Evolutionary conservation across 768 basidiomycete genomes (phyloP).

Genomic region (Xanthoconium purpureum): DNA sequence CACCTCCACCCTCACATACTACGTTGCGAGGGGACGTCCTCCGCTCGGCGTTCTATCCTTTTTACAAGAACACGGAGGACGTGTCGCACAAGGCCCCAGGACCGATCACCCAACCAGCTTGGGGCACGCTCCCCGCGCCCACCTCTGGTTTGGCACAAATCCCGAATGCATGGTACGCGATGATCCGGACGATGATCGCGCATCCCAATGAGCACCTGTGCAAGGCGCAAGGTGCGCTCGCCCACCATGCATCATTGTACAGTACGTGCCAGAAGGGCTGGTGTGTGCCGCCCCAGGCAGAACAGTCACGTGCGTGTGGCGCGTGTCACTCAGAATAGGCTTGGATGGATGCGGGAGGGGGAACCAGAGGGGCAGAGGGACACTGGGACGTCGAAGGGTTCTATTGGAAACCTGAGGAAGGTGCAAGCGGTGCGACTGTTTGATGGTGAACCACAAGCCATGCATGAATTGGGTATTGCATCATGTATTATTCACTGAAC

Average conservation of each 20-base stretch:
- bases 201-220: conserved; percentile 57
- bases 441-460: neutral
- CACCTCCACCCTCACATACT: conserved; percentile 25
- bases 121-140: conserved; percentile 26
- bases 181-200: conserved; percentile 50
- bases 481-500: too few species aligned
- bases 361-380: conserved; percentile 20
- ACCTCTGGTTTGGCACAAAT: conserved; percentile 35
- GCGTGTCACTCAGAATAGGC: conserved; percentile 43
- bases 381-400: conserved; percentile 24
- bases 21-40: conserved; percentile 35
- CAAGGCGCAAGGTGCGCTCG: conserved; percentile 48
- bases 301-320: conserved; percentile 42
- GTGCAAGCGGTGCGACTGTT: neutral
- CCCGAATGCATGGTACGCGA: conserved; percentile 56
- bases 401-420: conserved; percentile 1
- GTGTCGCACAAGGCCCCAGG: conserved; percentile 35
- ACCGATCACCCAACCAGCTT: conserved; percentile 21
- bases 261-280: conserved; percentile 35
- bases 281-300: conserved; percentile 12
- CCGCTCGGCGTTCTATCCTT: conserved; percentile 30
- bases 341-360: conserved; percentile 43
- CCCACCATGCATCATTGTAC: conserved; percentile 43
- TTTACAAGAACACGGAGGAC: conserved; percentile 28
- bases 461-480: too few species aligned